Evolutionary conservation across 2,329 filamentous ascomycete genomes (phyloP), one percentile per base, ranked within the genome.

Genomic region (Colletotrichum truncatum): DNA sequence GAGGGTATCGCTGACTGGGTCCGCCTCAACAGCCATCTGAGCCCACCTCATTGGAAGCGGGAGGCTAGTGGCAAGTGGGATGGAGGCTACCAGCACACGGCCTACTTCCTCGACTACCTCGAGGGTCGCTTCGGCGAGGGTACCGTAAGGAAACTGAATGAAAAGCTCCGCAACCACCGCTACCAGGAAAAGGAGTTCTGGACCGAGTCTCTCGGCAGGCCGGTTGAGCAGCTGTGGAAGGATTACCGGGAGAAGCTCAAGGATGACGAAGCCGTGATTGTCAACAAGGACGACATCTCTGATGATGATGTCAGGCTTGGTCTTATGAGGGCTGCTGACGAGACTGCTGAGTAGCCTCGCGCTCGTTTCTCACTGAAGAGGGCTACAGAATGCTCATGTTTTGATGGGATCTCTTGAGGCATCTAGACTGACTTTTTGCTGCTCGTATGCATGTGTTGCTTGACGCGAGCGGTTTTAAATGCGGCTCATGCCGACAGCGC

Each of bases 1-100:
- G 95, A 98, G 78, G 95, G 95, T 1, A 88, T 98, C 56, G 95
- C 95, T 18, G 96, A 98, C 78, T 98, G 93, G 87, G 94, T 98
- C 23, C 87, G 95, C 2, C 80, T 98, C 66, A 89, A 88, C 68
- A 90, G 90, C 52, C 86, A 85, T 0, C 84, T 97, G 26, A 87
- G 83, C 8, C 93, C 95, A 39, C 92, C 93, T 52, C 94, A 98
- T 79, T 98, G 95, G 95, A 90, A 88, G 74, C 82, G 81, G 3
- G 84, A 87, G 53, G 72, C 77, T 0, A 74, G 70, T 7, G 85
- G 86, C 16, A 84, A 85, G n/a, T 98, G 94, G 94, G 93, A 97
- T 76, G 87, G 85, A 38, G 94, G 94, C 0, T 98, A 98, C 78
- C 91, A 98, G 81, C 87, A 91, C 70, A 98, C 95, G 6, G 96